These are phyloP conservation scores for Xylaria curta DNA, from an alignment of 495 filamentous ascomycete genomes.

Conservation along the genomic window DNA sequence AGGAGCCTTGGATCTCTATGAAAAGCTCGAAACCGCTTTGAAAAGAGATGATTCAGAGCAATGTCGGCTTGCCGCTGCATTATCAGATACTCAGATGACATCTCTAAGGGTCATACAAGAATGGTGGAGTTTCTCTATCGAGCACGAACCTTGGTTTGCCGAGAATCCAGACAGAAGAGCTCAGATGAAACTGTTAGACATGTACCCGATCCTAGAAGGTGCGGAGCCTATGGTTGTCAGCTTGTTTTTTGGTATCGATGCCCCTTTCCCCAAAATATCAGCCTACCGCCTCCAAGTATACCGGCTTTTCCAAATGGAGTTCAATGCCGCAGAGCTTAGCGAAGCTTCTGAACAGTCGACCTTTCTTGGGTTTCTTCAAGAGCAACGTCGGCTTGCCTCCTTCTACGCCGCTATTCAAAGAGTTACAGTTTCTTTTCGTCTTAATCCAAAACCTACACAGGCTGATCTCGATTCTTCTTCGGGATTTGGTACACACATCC, in stretches of 20 bases:
- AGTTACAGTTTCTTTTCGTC: not conserved
- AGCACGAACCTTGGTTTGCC: not conserved
- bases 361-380: not conserved
- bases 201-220: not conserved
- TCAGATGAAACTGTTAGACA: not conserved
- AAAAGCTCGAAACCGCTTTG: not conserved
- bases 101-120: not conserved
- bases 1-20: not conserved
- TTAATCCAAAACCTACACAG: not conserved
- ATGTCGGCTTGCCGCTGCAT: not conserved
- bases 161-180: not conserved
- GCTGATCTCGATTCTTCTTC: not conserved
- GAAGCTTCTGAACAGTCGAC: not conserved
- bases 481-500: not conserved
- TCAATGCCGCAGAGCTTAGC: not conserved
- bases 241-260: not conserved
- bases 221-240: not conserved
- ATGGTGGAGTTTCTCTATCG: not conserved
- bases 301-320: not conserved
- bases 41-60: not conserved
- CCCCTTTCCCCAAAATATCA: not conserved
- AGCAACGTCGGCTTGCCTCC: not conserved
- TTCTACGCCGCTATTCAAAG: not conserved
- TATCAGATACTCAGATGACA: not conserved
- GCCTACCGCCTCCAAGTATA: not conserved